Conservation (phyloP, 2,329 filamentous ascomycete genomes). For the Talaromyces marneffei region DNA sequence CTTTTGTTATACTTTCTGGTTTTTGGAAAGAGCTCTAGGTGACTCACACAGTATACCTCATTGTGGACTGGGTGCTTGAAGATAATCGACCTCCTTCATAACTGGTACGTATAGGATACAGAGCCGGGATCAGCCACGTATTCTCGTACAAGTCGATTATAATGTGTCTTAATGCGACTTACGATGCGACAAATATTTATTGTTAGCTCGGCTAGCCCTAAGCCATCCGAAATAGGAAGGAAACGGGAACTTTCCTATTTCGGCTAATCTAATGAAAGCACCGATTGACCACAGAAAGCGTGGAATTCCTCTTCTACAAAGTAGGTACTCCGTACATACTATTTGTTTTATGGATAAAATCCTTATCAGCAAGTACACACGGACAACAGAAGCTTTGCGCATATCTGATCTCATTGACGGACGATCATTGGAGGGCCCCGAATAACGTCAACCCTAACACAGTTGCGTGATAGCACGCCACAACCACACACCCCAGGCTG, state of each 20-base stretch:
- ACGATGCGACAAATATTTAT: neutral
- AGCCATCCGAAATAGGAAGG: neutral
- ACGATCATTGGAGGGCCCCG: neutral
- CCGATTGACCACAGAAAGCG: neutral
- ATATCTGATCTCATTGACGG: neutral
- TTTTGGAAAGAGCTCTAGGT: neutral
- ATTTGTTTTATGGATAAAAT: neutral
- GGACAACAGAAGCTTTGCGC: neutral
- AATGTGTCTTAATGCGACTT: neutral
- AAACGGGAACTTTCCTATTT: neutral
- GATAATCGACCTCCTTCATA: neutral
- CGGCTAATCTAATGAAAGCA: neutral
- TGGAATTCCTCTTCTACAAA: neutral
- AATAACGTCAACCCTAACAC: conserved; percentile 21
- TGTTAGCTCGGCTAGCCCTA: neutral
- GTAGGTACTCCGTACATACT: no score
- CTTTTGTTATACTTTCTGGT: neutral
- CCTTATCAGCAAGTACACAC: neutral
- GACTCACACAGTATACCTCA: neutral
- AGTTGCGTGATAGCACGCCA: conserved; percentile 24
- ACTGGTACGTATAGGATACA: neutral
- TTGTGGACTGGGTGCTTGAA: neutral
- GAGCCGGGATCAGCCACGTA: neutral
- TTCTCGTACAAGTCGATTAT: neutral
- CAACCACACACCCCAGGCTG: neutral